A percentile compares a stretch with the other conserved stretches of the same genome.
These are phyloP conservation scores for Saturnispora kantuleensis DNA, from an alignment of 805 yeast species.

Conservation along the genomic window DNA sequence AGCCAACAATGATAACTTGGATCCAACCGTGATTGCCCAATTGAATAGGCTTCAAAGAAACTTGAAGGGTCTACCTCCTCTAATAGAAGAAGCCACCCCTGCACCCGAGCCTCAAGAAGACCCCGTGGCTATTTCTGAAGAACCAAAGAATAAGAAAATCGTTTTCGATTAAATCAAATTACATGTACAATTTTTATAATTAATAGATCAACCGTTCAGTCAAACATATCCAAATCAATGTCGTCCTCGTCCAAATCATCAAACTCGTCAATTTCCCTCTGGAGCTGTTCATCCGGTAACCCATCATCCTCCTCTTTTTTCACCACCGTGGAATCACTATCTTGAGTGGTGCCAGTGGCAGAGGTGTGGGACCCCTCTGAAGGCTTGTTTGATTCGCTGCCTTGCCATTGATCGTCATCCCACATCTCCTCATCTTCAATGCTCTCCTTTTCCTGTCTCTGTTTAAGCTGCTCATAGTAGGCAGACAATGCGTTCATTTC, in stretches of 20 bases:
- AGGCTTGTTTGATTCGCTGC: background rate
- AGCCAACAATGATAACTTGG: conserved; percentile 19
- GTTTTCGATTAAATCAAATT: conserved; percentile 3
- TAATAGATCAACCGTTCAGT: background rate
- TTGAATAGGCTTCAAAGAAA: conserved; percentile 30
- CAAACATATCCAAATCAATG: conserved; percentile 7
- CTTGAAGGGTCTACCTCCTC: conserved; percentile 29
- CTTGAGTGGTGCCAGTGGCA: background rate
- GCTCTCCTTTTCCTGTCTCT: conserved; percentile 54
- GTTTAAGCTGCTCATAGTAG: conserved; percentile 69
- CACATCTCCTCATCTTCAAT: conserved; percentile 41
- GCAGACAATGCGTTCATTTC: conserved; percentile 65
- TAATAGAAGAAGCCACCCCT: conserved; percentile 20
- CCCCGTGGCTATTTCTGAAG: background rate
- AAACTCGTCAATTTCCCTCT: background rate
- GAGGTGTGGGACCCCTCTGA: background rate
- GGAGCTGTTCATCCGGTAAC: background rate
- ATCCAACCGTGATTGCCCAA: conserved; percentile 24
- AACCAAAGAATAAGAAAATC: conserved; percentile 1
- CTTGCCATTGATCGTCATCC: conserved; percentile 6
- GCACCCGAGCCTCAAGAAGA: background rate
- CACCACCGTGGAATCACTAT: background rate
- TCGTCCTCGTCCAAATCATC: conserved; percentile 9
- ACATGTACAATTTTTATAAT: background rate
- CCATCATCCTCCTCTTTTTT: conserved; percentile 10